Evolutionary conservation across 225 moss, liverwort and hornwort genomes (phyloP), one percentile per base, ranked within the genome.

Genomic region (Physcomitrium patens): DNA sequence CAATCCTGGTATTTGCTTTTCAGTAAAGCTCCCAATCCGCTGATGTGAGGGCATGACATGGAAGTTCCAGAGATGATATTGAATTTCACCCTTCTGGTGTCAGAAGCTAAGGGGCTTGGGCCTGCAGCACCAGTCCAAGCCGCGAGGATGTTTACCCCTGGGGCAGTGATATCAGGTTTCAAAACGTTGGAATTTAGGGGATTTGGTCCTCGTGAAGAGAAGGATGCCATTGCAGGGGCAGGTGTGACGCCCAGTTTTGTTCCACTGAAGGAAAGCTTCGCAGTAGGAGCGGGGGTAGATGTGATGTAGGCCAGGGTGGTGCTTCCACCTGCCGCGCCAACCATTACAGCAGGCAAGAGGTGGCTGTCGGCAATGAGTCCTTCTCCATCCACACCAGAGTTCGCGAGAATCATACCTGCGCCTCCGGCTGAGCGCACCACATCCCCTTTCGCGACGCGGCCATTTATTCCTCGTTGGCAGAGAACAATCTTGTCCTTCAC

Each of bases 151-250:
- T 73, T 61, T 56, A 87, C 77, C 10, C 93, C 91, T 0, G 93
- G 91, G 8, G 77, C 89, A 0, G 76, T 85, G 2, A 91, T 74
- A 63, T 93, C 93, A 3, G 93, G 93, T 79, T 84, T 84, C 8
- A 58, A 19, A 47, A 83, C 62, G 5, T 74, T 18, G 12, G 70
- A 51, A 2, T 59, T 74, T 13, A 77, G 3, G 0, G 0, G 0
- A 12, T 69, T 89, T 0, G 95, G 93, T 3, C 95, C 95, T 13
- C 68, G 76, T 5, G 93, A 95, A 12, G 91, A 93, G 68, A 93
- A 95, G 0, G 26, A 20, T 4, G 93, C 83, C 0, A 84, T 57
- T 7, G 70, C 70, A 12, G 89, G 93, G 3, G 93, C 86, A 20
- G 91, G 91, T 54, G 74, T 76, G 12, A 78, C 72, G 9, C 86